Evolutionary conservation across 2,329 filamentous ascomycete species (phyloP).

Genomic region (Penicillium sp.): DNA sequence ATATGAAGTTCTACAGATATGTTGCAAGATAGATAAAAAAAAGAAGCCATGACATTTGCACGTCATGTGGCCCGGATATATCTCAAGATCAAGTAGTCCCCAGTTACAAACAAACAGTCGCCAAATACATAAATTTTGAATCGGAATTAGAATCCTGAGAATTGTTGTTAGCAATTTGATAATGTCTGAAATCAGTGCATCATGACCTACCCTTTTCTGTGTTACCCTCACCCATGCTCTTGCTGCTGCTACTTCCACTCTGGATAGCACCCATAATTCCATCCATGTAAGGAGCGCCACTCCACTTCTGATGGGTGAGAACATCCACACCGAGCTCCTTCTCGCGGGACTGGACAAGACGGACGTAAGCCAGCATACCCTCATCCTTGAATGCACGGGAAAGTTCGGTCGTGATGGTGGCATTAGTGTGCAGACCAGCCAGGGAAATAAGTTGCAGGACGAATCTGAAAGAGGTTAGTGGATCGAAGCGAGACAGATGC

Average conservation of each 20-base stretch:
- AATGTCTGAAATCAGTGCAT: neutral
- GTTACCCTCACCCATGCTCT: constrained; percentile 93
- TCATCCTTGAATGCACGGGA: constrained; percentile 80
- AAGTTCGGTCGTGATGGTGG: constrained; percentile 69
- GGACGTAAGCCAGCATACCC: constrained; percentile 97
- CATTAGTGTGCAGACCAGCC: constrained; percentile 63
- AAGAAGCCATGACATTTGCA: neutral
- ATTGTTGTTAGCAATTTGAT: neutral
- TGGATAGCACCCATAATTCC: constrained; percentile 87
- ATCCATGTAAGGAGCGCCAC: constrained; percentile 73
- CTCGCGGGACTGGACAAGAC: constrained; percentile 82
- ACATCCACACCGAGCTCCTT: constrained; percentile 90
- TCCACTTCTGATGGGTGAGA: constrained; percentile 87
- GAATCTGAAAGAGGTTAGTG: constrained; percentile 46
- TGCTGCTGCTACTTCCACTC: constrained; percentile 83
- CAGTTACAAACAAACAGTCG: neutral
- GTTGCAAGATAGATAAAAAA: neutral
- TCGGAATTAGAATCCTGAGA: constrained; percentile 1
- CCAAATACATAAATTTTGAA: too few species aligned
- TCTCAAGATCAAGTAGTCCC: neutral
- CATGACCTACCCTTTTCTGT: constrained; percentile 61
- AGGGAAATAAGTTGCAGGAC: constrained; percentile 65
- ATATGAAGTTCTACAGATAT: neutral
- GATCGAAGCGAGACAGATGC: neutral
- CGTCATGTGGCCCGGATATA: neutral